phyloP scores from a whole-genome alignment of 441 rosid species.

The Erodium trifolium region DNA sequence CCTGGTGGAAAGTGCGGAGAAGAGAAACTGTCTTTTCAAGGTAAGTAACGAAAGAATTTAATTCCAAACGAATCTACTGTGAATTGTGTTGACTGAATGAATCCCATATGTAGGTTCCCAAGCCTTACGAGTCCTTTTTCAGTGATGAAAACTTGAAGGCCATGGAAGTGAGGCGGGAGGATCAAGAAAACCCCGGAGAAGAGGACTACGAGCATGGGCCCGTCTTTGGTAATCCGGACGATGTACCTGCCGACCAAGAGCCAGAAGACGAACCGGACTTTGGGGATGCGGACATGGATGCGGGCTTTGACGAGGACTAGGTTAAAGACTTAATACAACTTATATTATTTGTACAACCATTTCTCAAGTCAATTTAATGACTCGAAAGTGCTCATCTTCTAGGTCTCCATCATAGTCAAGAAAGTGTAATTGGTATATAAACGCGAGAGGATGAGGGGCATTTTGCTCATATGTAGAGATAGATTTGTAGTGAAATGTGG shows the following conservation, averaged over 20 bases:
- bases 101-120: constrained; percentile 46
- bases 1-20: constrained; percentile 68
- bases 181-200: background rate
- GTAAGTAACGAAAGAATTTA: constrained; percentile 21
- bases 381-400: too few relatives aligned
- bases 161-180: constrained; percentile 29
- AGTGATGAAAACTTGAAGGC: constrained; percentile 47
- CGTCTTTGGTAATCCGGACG: background rate
- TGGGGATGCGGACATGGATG: background rate
- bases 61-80: background rate
- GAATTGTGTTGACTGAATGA: too few relatives aligned
- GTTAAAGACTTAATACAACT: background rate
- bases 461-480: too few relatives aligned
- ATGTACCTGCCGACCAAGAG: background rate
- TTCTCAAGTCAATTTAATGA: too few relatives aligned
- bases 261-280: constrained; percentile 3
- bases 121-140: constrained; percentile 59
- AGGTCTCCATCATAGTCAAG: too few relatives aligned
- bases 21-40: constrained; percentile 50
- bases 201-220: background rate
- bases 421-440: too few relatives aligned
- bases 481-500: too few relatives aligned
- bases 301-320: constrained; percentile 26
- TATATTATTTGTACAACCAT: too few relatives aligned
- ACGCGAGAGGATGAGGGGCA: too few relatives aligned